Evolutionary conservation across 2,329 filamentous ascomycete genomes (phyloP).

Genomic region (Oidium heveae): DNA sequence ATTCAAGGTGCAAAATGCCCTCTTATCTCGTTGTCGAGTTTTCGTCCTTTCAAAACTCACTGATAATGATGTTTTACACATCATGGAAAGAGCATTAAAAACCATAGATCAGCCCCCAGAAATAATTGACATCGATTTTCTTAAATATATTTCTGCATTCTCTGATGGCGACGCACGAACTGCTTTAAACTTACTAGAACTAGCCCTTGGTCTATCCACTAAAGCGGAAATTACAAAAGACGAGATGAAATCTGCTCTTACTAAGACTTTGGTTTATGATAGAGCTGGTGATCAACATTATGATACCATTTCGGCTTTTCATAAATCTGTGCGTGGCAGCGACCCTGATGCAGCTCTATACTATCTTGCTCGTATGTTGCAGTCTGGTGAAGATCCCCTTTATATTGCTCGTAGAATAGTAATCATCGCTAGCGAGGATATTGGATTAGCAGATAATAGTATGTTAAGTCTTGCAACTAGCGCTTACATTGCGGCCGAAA

Average conservation of each 20-base stretch:
- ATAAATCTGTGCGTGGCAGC: slow-evolving; percentile 78
- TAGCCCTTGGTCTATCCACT: slow-evolving; percentile 54
- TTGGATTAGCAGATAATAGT: slow-evolving; percentile 68
- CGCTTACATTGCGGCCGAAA: slow-evolving; percentile 67
- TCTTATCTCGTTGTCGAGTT: slow-evolving; percentile 71
- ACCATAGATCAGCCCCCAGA: slow-evolving; percentile 27
- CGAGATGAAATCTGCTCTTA: slow-evolving; percentile 58
- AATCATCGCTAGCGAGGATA: slow-evolving; percentile 82
- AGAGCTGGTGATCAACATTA: slow-evolving; percentile 91
- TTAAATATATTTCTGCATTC: slow-evolving; percentile 63
- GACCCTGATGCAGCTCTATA: slow-evolving; percentile 76
- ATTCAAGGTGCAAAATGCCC: slow-evolving; percentile 71
- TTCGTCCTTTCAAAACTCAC: slow-evolving; percentile 63
- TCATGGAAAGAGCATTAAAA: slow-evolving; percentile 50
- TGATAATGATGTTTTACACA: slow-evolving; percentile 43
- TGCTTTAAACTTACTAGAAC: slow-evolving; percentile 72
- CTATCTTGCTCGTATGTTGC: slow-evolving; percentile 86
- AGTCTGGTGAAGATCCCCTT: slow-evolving; percentile 78
- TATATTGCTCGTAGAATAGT: slow-evolving; percentile 85
- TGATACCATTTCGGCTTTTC: slow-evolving; percentile 88
- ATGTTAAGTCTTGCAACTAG: slow-evolving; percentile 67
- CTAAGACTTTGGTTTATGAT: slow-evolving; percentile 86
- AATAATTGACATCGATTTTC: slow-evolving; percentile 51
- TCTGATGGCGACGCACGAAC: slow-evolving; percentile 83
- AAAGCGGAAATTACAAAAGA: slow-evolving; percentile 42